A percentile compares a stretch with the other conserved stretches of the same genome.
phyloP scores from a whole-genome alignment of 345 rosid genomes.

The Populus pruinosa region DNA sequence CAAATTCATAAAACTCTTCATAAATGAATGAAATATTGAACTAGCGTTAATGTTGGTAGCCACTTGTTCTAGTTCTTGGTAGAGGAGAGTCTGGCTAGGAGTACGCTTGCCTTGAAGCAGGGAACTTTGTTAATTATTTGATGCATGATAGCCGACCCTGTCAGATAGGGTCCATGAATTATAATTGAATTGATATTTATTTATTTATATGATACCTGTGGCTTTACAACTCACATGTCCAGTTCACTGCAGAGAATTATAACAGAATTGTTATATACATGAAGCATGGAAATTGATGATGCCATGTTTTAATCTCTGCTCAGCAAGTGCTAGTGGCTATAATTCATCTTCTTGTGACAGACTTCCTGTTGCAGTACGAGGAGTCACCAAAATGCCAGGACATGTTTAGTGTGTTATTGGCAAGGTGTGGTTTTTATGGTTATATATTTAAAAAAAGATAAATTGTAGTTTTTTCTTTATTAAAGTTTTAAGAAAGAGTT shows the following conservation, averaged over 20 bases:
- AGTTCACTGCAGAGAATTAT: not conserved
- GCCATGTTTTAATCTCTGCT: not conserved
- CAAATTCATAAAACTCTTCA: too few relatives aligned
- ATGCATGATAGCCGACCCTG: not conserved
- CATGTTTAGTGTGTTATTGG: not conserved
- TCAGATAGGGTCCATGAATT: not conserved
- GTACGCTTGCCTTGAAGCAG: too few relatives aligned
- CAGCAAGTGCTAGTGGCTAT: not conserved
- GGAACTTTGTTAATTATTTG: too few relatives aligned
- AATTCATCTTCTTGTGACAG: conserved; percentile 8
- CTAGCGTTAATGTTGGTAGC: not conserved
- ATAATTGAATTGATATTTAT: not conserved
- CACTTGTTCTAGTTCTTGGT: not conserved
- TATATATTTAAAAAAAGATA: too few relatives aligned
- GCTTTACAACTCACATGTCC: not conserved
- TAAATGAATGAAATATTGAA: too few relatives aligned
- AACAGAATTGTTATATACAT: not conserved
- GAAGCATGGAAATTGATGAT: conserved; percentile 4
- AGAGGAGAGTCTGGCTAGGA: not conserved
- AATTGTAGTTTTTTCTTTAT: too few relatives aligned
- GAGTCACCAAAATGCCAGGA: not conserved
- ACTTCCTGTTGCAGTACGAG: not conserved
- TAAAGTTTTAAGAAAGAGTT: too few relatives aligned
- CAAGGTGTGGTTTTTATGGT: too few relatives aligned
- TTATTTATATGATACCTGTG: not conserved